A percentile compares a stretch with the other conserved stretches of the same genome.
phyloP scores from a whole-genome alignment of 768 basidiomycete species.

The Tylopilus cervinicoccineus region DNA sequence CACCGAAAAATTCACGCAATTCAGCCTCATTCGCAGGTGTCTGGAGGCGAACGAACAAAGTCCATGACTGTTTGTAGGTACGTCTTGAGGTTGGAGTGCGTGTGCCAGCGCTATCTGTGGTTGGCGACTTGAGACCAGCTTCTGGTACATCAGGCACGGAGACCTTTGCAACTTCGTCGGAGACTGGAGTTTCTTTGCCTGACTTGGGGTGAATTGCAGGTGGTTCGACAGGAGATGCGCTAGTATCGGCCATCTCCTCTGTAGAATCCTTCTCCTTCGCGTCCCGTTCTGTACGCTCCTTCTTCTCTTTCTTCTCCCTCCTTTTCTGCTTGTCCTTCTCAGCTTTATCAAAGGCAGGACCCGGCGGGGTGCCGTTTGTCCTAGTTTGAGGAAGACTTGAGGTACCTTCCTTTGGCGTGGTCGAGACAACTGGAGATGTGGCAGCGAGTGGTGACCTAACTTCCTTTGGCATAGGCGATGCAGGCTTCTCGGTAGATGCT shows the following conservation, averaged over 20 bases:
- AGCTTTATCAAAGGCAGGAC: constrained; percentile 41
- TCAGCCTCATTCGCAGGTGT: constrained; percentile 56
- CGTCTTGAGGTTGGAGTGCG: constrained; percentile 70
- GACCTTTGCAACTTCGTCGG: constrained; percentile 23
- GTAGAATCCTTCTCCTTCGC: constrained; percentile 36
- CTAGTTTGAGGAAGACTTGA: constrained; percentile 30
- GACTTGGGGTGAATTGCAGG: constrained; percentile 29
- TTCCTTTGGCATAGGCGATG: constrained; percentile 28
- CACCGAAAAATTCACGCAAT: constrained; percentile 72
- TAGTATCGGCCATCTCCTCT: constrained; percentile 32
- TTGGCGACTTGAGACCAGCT: constrained; percentile 48
- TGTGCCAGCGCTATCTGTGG: constrained; percentile 55
- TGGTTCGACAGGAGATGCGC: constrained; percentile 23
- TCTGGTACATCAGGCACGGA: constrained; percentile 27
- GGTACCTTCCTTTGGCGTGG: constrained; percentile 35
- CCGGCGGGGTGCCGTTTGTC: constrained; percentile 31
- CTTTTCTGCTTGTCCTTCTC: constrained; percentile 57
- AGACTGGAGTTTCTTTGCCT: constrained; percentile 37
- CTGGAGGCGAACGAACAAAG: constrained; percentile 73
- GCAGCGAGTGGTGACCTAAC: constrained; percentile 34
- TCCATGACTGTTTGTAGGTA: constrained; percentile 73
- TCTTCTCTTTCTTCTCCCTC: constrained; percentile 62
- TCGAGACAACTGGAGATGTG: constrained; percentile 32
- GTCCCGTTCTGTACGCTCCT: constrained; percentile 44
- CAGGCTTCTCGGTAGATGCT: constrained; percentile 34